Base-by-base conservation (phyloP, 768 basidiomycete species). In the Hemileccinum impolitum region DNA sequence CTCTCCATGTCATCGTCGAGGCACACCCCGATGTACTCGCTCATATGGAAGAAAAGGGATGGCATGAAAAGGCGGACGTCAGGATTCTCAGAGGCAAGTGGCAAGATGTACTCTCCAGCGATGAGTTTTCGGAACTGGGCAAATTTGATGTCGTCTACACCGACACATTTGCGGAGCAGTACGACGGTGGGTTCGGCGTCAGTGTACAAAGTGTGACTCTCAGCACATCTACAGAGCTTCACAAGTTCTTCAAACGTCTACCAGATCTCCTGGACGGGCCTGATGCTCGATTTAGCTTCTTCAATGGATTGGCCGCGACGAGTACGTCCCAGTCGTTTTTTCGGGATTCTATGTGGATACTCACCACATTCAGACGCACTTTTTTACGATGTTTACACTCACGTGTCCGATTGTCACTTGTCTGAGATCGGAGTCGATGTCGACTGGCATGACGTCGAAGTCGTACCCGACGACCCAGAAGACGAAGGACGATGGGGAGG, bases 251-350 rank as follows among this genome's bases (percentile, higher is more conserved):
- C 66, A 81, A 83, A 47, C 72, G 78, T 39, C 67, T 96, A 3
- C 91, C 90, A 3, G 76, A 87, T 57, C 74, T 99, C 5, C 73
- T 97, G 14, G 75, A 76, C 18, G 82, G 83, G 13, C 78, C 82
- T n/a, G 74, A 82, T 13, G 85, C 87, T n/a, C 75, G 82, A 14
- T 90, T 94, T 64, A 87, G 92, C 52, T 99, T 98, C 70, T 99
- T 98, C 78, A 92, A 99, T 61, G 96, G 96, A 12, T 78, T 99
- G 9, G 96, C 91, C 14, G 95, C 94, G 26, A 97, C 93, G 8
- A 93, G 91, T 88, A 62, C 65, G 85, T 71, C 19, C 21, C 3
- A 35, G 42, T 32, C 39, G 30, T 47, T 32, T 52, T 35, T 15
- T 31, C 6, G 18, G 4, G 15, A 18, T 11, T 21, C 8, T 19